Evolutionary conservation across 2,329 filamentous ascomycete species (phyloP).

Genomic region (Fusarium stilboides): DNA sequence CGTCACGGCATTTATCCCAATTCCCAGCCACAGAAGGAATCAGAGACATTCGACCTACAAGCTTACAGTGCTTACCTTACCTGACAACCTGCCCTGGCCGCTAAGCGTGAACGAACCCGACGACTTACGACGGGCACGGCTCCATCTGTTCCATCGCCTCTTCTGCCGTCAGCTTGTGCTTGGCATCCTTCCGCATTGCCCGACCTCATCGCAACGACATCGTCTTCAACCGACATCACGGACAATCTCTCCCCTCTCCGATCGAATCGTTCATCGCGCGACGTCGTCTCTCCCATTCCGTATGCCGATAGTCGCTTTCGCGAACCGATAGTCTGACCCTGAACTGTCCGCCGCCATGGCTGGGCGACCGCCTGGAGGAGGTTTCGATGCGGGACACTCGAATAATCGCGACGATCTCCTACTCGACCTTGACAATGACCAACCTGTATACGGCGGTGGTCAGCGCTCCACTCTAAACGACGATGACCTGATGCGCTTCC

Average conservation of each 20-base stretch:
- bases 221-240: constrained; percentile 12
- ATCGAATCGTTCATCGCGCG: constrained; percentile 20
- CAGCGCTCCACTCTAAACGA: constrained; percentile 85
- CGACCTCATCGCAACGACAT: constrained; percentile 34
- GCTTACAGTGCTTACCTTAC: constrained; percentile 38
- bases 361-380: constrained; percentile 66
- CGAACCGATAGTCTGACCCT: constrained; percentile 51
- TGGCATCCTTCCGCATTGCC: constrained; percentile 36
- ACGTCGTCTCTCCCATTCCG: constrained; percentile 46
- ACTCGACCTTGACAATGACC: constrained; percentile 81
- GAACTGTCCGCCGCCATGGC: constrained; percentile 70
- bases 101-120: constrained; percentile 10
- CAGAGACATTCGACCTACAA: constrained; percentile 17
- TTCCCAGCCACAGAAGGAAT: constrained; percentile 35
- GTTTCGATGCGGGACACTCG: constrained; percentile 65
- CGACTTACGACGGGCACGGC: constrained; percentile 34
- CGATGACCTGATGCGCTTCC: constrained; percentile 82
- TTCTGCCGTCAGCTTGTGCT: constrained; percentile 41
- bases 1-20: constrained; percentile 29
- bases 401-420: constrained; percentile 72
- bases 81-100: constrained; percentile 14
- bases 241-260: constrained; percentile 6
- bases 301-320: constrained; percentile 53
- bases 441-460: constrained; percentile 80
- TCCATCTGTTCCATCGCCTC: constrained; percentile 15